Conservation (phyloP, 1,284 basidiomycete species). For the Sutorius eximius region DNA sequence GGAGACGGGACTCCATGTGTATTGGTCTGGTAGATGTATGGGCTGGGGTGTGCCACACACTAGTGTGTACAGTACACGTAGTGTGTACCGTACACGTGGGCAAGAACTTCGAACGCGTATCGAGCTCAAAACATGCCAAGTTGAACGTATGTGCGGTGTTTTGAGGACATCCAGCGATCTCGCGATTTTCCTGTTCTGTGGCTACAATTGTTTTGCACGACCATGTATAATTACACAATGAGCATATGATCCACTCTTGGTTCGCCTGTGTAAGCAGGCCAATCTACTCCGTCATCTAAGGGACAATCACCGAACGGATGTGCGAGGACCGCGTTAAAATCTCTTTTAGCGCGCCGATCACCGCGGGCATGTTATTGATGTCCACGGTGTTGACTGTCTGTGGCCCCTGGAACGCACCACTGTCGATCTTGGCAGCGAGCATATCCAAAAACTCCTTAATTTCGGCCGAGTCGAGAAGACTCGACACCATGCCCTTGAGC, state of each 20-base stretch:
- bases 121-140: not conserved
- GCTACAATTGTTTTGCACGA: not conserved
- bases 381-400: slow-evolving; percentile 22
- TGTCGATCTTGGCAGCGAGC: slow-evolving; percentile 33
- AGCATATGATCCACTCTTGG: not conserved
- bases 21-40: not conserved
- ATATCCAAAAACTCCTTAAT: slow-evolving; percentile 34
- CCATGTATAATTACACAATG: not conserved
- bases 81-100: not conserved
- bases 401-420: slow-evolving; percentile 30
- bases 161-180: not conserved
- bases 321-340: slow-evolving; percentile 29
- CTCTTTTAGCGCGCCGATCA: slow-evolving; percentile 25
- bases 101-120: not conserved
- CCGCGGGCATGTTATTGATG: slow-evolving; percentile 21
- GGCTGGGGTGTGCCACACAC: not conserved
- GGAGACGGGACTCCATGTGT: not conserved
- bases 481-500: slow-evolving; percentile 35
- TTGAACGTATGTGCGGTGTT: no score
- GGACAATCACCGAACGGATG: slow-evolving; percentile 33
- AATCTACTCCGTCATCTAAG: slow-evolving; percentile 3
- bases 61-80: not conserved
- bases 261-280: not conserved
- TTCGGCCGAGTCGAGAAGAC: slow-evolving; percentile 22
- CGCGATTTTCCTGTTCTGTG: not conserved